A percentile compares a stretch with the other conserved stretches of the same genome.
Conservation (phyloP, 345 rosid species). For the Microthlaspi erraticum region DNA sequence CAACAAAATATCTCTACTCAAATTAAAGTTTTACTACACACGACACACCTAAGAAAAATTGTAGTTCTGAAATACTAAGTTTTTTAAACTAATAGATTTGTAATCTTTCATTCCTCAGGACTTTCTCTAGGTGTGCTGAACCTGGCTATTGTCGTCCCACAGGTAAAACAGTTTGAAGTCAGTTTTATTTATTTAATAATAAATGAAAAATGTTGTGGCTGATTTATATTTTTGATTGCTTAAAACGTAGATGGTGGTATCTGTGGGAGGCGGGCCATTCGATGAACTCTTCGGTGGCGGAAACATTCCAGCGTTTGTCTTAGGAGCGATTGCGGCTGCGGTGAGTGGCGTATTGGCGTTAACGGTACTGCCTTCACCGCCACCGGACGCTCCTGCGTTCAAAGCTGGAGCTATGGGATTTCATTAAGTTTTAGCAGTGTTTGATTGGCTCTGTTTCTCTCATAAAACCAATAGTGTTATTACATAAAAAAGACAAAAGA, state of each 20-base stretch:
- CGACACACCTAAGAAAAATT: neutral
- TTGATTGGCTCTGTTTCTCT: slow-evolving; percentile 22
- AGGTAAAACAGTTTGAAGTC: slow-evolving; percentile 30
- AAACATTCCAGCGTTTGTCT: slow-evolving; percentile 74
- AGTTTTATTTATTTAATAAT: neutral
- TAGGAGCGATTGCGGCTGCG: slow-evolving; percentile 71
- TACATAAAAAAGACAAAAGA: slow-evolving; percentile 19
- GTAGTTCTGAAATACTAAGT: slow-evolving; percentile 5
- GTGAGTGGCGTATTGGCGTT: slow-evolving; percentile 64
- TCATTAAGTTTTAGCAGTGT: slow-evolving; percentile 43
- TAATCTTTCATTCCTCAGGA: slow-evolving; percentile 26
- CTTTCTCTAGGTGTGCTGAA: slow-evolving; percentile 46
- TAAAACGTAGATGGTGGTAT: slow-evolving; percentile 68
- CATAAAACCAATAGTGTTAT: slow-evolving; percentile 36
- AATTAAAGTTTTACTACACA: neutral
- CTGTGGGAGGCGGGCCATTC: slow-evolving; percentile 69
- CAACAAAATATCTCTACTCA: neutral
- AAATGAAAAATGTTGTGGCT: neutral
- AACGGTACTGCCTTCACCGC: slow-evolving; percentile 73
- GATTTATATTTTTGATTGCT: slow-evolving; percentile 3
- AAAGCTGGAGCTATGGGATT: slow-evolving; percentile 44
- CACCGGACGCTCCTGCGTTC: slow-evolving; percentile 51
- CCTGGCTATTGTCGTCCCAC: slow-evolving; percentile 46
- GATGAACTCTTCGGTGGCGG: slow-evolving; percentile 85
- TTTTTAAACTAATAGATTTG: slow-evolving; percentile 3